phyloP scores from a whole-genome alignment of 257 asterid genomes.

The Knoxia roxburghii region DNA sequence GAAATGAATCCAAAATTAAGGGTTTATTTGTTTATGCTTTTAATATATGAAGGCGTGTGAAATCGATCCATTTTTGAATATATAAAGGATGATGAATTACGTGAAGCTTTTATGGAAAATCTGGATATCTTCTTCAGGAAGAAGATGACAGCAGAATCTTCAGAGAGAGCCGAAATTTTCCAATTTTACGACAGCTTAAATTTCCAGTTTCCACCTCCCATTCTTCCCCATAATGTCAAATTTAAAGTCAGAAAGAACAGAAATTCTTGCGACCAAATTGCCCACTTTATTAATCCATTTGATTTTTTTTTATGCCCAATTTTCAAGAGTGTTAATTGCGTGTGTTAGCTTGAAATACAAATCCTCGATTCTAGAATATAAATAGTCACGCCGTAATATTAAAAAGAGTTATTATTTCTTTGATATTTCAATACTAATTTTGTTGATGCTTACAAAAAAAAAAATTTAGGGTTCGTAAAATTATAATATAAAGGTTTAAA shows the following conservation, averaged over 20 bases:
- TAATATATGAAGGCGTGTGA: no score
- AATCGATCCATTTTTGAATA: no score
- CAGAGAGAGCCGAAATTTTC: neutral
- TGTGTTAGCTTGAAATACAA: neutral
- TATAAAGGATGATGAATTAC: neutral
- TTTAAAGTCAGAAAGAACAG: neutral
- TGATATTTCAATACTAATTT: no score
- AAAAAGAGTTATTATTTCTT: no score
- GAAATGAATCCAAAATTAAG: neutral
- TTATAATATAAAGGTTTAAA: no score
- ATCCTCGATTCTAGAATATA: no score
- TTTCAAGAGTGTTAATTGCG: slow-evolving; percentile 10
- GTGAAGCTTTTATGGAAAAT: neutral
- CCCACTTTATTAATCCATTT: no score
- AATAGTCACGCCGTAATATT: no score
- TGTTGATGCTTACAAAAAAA: no score
- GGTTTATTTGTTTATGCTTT: neutral
- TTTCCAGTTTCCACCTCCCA: neutral
- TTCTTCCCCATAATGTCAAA: neutral
- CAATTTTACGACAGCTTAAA: neutral
- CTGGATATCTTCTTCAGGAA: neutral
- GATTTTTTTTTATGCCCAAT: no score
- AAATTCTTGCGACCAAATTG: no score
- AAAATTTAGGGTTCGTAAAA: no score
- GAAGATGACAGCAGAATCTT: neutral